These are phyloP conservation scores for Crithidia fasciculata DNA, from an alignment of 208 protist genomes.

Conservation along the genomic window DNA sequence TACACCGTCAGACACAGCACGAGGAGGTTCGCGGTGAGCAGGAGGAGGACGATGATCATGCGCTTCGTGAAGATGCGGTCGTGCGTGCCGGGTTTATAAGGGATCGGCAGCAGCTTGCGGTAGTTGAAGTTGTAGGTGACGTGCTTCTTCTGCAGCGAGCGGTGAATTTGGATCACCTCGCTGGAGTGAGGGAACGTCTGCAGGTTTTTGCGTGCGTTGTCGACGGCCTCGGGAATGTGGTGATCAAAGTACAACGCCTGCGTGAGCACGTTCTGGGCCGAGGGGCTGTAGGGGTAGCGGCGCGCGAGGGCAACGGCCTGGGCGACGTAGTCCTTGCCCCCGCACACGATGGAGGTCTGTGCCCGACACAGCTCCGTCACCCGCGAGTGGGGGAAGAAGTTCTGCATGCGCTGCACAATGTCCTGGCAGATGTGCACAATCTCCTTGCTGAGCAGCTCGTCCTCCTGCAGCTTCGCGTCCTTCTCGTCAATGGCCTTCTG, in stretches of 20 bases:
- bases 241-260: constrained; percentile 69
- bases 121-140: constrained; percentile 76
- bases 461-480: constrained; percentile 31
- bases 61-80: constrained; percentile 56
- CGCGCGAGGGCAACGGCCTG: constrained; percentile 58
- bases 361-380: constrained; percentile 47
- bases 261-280: constrained; percentile 75
- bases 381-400: constrained; percentile 66
- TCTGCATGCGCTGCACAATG: constrained; percentile 51
- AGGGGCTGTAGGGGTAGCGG: constrained; percentile 61
- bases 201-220: constrained; percentile 61
- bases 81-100: constrained; percentile 49
- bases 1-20: constrained; percentile 47
- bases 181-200: constrained; percentile 75
- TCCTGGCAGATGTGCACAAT: constrained; percentile 51
- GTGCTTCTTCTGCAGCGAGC: constrained; percentile 45
- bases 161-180: constrained; percentile 50
- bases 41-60: constrained; percentile 46
- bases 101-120: constrained; percentile 58
- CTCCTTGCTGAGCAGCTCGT: constrained; percentile 44
- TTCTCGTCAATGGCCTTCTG: constrained; percentile 20
- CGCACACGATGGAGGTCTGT: constrained; percentile 36
- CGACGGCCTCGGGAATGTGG: constrained; percentile 73
- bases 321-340: constrained; percentile 49
- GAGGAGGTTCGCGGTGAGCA: constrained; percentile 53